These are phyloP conservation scores for Monosporascus ibericus DNA, from an alignment of 2,329 filamentous ascomycete species.

Conservation along the genomic window DNA sequence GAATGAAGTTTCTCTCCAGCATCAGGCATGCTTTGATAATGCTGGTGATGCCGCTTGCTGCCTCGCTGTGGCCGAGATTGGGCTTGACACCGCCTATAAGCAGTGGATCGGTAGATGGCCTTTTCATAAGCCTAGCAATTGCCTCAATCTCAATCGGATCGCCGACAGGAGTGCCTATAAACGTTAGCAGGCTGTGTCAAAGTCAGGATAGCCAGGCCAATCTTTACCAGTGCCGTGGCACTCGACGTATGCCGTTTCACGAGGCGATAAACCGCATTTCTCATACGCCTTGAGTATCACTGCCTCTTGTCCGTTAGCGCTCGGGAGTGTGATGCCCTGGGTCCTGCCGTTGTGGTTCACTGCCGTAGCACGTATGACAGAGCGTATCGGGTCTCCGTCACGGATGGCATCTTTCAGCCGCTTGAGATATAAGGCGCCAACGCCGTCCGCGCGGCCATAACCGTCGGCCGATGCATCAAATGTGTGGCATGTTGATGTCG, in stretches of 20 bases:
- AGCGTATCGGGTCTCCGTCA: slow-evolving; percentile 11
- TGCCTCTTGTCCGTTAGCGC: slow-evolving; percentile 5
- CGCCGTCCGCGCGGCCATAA: slow-evolving; percentile 9
- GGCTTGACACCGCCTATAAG: too few species aligned
- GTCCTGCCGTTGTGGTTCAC: slow-evolving; percentile 13
- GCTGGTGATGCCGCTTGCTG: neutral
- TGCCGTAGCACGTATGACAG: slow-evolving; percentile 10
- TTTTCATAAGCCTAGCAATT: neutral
- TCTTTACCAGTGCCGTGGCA: slow-evolving; percentile 4
- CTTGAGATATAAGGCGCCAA: slow-evolving; percentile 6
- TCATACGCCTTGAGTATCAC: slow-evolving; percentile 6
- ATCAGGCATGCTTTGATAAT: neutral
- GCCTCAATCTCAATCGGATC: slow-evolving; percentile 3
- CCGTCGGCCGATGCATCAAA: slow-evolving; percentile 20
- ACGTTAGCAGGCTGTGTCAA: too few species aligned
- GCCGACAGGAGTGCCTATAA: neutral
- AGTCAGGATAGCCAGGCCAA: too few species aligned
- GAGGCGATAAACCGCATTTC: slow-evolving; percentile 1
- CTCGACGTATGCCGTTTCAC: slow-evolving; percentile 5
- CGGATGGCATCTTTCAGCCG: slow-evolving; percentile 12
- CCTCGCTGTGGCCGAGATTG: too few species aligned
- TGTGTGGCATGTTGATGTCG: slow-evolving; percentile 15
- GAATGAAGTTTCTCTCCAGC: neutral
- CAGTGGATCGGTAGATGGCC: neutral
- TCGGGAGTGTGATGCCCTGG: slow-evolving; percentile 16